phyloP scores from a whole-genome alignment of 1,284 basidiomycete species.

The Cystobasidiaceae sp. region DNA sequence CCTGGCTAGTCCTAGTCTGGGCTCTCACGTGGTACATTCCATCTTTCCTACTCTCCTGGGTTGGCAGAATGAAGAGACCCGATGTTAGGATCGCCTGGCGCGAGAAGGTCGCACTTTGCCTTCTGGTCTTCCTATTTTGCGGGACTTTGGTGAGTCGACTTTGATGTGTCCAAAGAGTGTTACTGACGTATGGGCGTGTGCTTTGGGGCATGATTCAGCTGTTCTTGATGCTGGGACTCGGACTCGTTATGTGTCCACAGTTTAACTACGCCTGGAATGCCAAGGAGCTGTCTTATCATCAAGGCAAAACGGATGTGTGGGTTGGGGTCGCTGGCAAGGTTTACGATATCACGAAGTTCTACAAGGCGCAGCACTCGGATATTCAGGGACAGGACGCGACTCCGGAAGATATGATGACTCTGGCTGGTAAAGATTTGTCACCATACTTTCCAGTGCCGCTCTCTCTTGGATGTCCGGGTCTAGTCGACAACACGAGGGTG shows the following conservation, averaged over 20 bases:
- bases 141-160: conserved; percentile 44
- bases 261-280: conserved; percentile 82
- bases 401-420: conserved; percentile 60
- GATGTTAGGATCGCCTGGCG: conserved; percentile 94
- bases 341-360: conserved; percentile 54
- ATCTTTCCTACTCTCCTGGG: conserved; percentile 55
- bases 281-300: conserved; percentile 68
- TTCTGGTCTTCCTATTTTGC: conserved; percentile 80
- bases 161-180: no score
- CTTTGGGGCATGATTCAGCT: background rate
- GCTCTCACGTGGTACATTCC: conserved; percentile 78
- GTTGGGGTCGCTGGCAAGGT: conserved; percentile 81
- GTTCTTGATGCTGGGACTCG: conserved; percentile 65
- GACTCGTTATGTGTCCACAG: conserved; percentile 79
- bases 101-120: conserved; percentile 74
- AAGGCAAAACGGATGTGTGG: conserved; percentile 69
- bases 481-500: conserved; percentile 59
- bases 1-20: conserved; percentile 66
- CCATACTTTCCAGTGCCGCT: conserved; percentile 56
- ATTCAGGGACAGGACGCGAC: conserved; percentile 62
- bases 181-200: no score
- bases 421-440: conserved; percentile 85
- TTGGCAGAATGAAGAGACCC: conserved; percentile 92
- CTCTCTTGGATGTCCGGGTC: conserved; percentile 62
- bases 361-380: conserved; percentile 72